Percentiles rank a stretch among this genome's conserved stretches.
Conservation (phyloP, 345 rosid species). For the Mallotus nudiflorus region DNA sequence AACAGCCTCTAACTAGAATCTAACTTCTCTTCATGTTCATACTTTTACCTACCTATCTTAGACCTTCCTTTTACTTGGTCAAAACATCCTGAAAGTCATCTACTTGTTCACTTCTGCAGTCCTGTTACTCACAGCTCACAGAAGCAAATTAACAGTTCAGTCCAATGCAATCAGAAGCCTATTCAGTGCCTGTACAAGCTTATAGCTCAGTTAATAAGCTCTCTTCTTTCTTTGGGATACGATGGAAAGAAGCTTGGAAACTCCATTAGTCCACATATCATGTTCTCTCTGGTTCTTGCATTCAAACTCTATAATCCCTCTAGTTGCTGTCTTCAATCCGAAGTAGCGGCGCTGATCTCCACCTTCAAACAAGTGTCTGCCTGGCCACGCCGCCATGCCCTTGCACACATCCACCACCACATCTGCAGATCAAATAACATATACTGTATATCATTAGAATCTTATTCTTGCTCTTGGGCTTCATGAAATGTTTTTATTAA, state of each 20-base stretch:
- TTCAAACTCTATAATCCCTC: slow-evolving; percentile 77
- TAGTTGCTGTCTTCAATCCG: slow-evolving; percentile 63
- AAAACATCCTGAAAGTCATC: too few species aligned
- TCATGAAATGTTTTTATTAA: not conserved
- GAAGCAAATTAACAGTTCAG: not conserved
- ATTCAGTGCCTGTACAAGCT: not conserved
- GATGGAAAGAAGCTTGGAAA: slow-evolving; percentile 56
- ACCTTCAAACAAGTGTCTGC: slow-evolving; percentile 67
- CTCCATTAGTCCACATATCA: slow-evolving; percentile 83
- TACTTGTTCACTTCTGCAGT: not conserved
- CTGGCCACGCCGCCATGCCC: slow-evolving; percentile 89
- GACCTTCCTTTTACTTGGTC: too few species aligned
- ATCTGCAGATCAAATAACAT: slow-evolving; percentile 40
- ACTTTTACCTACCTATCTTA: too few species aligned
- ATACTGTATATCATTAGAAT: too few species aligned
- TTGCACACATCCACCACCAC: slow-evolving; percentile 67
- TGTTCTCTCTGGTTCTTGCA: slow-evolving; percentile 77
- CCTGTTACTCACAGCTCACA: not conserved
- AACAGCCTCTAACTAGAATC: too few species aligned
- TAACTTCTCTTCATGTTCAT: too few species aligned
- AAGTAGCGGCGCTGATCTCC: slow-evolving; percentile 74
- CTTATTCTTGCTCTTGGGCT: not conserved
- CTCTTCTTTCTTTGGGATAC: slow-evolving; percentile 51
- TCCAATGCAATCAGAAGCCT: not conserved
- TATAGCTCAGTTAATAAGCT: too few species aligned